Percentiles rank a stretch among this genome's conserved stretches.
Conservation (phyloP, 495 filamentous ascomycete genomes). For the Trichoderma orchidacearum region DNA sequence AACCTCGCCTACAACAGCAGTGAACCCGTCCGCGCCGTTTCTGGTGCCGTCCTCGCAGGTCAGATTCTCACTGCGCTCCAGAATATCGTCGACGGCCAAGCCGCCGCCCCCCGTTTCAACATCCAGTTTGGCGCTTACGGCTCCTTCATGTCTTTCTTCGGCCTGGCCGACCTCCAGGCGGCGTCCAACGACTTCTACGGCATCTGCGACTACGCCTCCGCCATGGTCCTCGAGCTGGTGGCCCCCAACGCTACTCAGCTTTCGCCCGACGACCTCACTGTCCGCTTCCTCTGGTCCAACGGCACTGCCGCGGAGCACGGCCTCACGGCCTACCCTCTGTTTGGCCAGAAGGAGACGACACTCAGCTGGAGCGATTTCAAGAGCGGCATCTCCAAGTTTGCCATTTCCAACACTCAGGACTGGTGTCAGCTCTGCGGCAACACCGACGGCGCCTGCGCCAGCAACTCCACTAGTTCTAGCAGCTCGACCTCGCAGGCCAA, state of each 20-base stretch:
- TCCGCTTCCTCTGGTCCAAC: conserved; percentile 69
- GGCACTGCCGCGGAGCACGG: conserved; percentile 42
- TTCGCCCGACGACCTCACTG: conserved; percentile 36
- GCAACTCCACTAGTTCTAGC: conserved; percentile 11
- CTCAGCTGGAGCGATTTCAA: conserved; percentile 53
- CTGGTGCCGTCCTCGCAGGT: conserved; percentile 46
- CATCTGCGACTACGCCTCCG: conserved; percentile 49
- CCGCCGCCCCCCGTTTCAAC: conserved; percentile 24
- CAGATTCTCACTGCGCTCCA: conserved; percentile 53
- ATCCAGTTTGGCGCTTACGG: conserved; percentile 60
- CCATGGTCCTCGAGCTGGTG: conserved; percentile 64
- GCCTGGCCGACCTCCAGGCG: conserved; percentile 44
- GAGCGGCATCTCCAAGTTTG: conserved; percentile 42
- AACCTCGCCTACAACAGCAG: conserved; percentile 43
- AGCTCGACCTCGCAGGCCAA: conserved; percentile 2
- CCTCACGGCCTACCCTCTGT: conserved; percentile 50
- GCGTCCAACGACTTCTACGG: conserved; percentile 50
- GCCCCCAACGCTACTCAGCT: conserved; percentile 36
- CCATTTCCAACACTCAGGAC: conserved; percentile 40
- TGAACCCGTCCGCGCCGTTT: conserved; percentile 35
- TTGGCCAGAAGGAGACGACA: conserved; percentile 37
- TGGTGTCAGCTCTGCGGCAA: conserved; percentile 66
- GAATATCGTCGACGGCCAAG: conserved; percentile 39
- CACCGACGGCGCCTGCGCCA: conserved; percentile 43
- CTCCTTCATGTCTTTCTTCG: conserved; percentile 63